Conservation (phyloP, 176 grass and related monocot genomes). For the Triticum dicoccoides region DNA sequence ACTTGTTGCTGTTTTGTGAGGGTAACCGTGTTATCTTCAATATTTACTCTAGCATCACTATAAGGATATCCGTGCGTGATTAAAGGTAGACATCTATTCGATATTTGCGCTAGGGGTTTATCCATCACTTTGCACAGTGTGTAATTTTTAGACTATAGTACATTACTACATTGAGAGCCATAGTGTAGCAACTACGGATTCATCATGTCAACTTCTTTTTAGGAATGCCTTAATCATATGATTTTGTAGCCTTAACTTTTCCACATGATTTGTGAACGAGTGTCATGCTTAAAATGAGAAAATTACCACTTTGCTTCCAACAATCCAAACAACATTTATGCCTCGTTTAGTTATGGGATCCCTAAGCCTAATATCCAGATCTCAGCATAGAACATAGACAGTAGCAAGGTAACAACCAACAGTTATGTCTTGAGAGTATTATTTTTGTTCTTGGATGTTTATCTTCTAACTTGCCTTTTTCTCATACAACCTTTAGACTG, state of each 20-base stretch:
- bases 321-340: background rate
- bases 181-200: background rate
- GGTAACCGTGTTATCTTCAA: background rate
- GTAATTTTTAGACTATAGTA: background rate
- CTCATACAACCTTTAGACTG: constrained; percentile 60
- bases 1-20: background rate
- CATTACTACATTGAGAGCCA: background rate
- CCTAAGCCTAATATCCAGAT: background rate
- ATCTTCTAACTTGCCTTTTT: constrained; percentile 13
- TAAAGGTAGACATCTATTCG: background rate
- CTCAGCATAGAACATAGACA: background rate
- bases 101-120: background rate
- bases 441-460: constrained; percentile 25
- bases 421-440: background rate
- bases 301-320: background rate
- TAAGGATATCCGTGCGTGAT: background rate
- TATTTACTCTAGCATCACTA: background rate
- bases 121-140: background rate
- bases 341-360: background rate
- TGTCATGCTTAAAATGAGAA: constrained; percentile 4
- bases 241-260: background rate
- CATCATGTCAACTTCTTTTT: background rate
- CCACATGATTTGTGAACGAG: background rate
- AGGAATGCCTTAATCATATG: background rate
- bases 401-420: background rate